phyloP scores from a whole-genome alignment of 495 filamentous ascomycete genomes.

The Tetracladium marchalianum region DNA sequence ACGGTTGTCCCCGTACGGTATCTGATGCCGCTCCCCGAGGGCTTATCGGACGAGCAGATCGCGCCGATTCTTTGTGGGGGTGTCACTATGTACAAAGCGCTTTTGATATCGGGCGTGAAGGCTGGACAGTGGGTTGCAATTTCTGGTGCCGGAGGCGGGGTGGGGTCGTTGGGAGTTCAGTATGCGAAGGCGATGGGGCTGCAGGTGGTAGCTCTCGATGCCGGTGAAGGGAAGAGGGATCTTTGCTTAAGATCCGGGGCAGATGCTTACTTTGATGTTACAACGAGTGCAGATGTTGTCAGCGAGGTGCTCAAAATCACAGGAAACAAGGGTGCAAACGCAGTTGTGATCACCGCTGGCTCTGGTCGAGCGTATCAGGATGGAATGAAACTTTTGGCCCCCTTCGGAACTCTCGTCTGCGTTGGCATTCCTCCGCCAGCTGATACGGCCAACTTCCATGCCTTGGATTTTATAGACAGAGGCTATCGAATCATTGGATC shows the following conservation, averaged over 20 bases:
- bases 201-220: conserved; percentile 59
- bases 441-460: background rate
- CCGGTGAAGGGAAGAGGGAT: conserved; percentile 42
- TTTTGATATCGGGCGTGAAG: conserved; percentile 45
- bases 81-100: conserved; percentile 45
- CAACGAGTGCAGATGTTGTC: conserved; percentile 32
- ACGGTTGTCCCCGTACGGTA: conserved; percentile 48
- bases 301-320: conserved; percentile 37
- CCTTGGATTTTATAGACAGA: conserved; percentile 8
- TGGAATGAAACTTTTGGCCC: conserved; percentile 44
- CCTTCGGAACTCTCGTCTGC: conserved; percentile 51
- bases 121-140: conserved; percentile 54
- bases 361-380: conserved; percentile 54
- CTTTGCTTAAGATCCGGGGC: conserved; percentile 48
- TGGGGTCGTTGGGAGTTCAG: conserved; percentile 54
- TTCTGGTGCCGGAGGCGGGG: conserved; percentile 55
- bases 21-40: conserved; percentile 55
- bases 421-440: conserved; percentile 47
- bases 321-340: conserved; percentile 46
- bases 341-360: conserved; percentile 51
- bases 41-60: conserved; percentile 39
- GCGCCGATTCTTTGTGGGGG: conserved; percentile 56
- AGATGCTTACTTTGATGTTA: conserved; percentile 58
- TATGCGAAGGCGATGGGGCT: conserved; percentile 54
- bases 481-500: conserved; percentile 14